Evolutionary conservation across 495 filamentous ascomycete species (phyloP).

Genomic region (Aspergillus funiculosus): DNA sequence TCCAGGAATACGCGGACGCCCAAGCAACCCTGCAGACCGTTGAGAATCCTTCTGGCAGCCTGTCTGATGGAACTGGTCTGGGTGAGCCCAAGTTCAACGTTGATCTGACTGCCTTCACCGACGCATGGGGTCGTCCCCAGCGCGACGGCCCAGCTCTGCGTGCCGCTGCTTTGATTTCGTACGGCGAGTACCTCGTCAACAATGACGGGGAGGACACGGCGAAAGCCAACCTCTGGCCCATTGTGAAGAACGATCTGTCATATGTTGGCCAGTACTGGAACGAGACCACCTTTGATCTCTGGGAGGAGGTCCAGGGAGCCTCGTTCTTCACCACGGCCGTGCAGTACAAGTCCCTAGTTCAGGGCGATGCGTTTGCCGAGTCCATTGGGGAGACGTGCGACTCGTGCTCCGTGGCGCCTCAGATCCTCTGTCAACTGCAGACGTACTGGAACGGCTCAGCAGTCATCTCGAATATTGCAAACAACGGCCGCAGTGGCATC

Average conservation of each 20-base stretch:
- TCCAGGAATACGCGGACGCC: conserved; percentile 52
- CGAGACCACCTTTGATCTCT: conserved; percentile 50
- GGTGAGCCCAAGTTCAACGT: conserved; percentile 60
- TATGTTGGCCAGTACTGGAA: conserved; percentile 72
- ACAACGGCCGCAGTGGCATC: conserved; percentile 38
- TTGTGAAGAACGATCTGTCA: conserved; percentile 52
- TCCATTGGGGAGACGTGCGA: conserved; percentile 38
- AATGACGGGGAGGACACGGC: too few species aligned
- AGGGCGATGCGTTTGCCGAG: conserved; percentile 54
- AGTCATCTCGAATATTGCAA: conserved; percentile 39
- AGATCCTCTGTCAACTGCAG: conserved; percentile 47
- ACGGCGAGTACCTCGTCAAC: conserved; percentile 28
- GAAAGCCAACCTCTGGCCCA: too few species aligned
- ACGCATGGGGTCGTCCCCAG: conserved; percentile 58
- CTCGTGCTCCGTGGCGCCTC: conserved; percentile 44
- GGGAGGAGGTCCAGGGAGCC: conserved; percentile 62
- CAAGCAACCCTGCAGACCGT: conserved; percentile 49
- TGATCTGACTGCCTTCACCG: conserved; percentile 48
- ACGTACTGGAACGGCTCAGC: conserved; percentile 42
- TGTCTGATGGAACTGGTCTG: conserved; percentile 46
- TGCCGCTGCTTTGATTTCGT: conserved; percentile 36
- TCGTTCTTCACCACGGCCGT: conserved; percentile 59
- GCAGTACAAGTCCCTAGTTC: conserved; percentile 54
- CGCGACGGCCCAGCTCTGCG: conserved; percentile 52
- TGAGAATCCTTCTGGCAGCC: conserved; percentile 38